Base-by-base conservation (phyloP, 2,329 filamentous ascomycete genomes). In the Fusarium chaquense region DNA sequence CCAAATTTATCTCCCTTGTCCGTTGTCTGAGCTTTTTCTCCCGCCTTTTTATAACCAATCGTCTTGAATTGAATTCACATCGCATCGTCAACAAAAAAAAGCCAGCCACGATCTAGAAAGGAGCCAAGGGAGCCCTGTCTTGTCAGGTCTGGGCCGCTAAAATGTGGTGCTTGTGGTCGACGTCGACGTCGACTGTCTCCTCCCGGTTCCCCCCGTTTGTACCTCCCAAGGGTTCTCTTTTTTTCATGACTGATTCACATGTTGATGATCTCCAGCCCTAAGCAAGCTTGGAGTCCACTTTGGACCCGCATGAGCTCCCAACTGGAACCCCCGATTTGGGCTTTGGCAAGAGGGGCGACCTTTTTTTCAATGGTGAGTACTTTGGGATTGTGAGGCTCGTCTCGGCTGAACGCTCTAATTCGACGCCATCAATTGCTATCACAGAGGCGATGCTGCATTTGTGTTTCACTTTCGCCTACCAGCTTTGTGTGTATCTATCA, bases 241-340 rank as follows among this genome's bases (percentile, higher is more conserved):
- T 51, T 40, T 22, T 20, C 13, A 20, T 26, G 33, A 52, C 49
- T 69, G 70, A 67, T 74, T 74, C 72, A 74, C 72, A 74, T 74
- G 72, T 74, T 61, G 72, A 74, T 73, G 72, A 74, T 74, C 70
- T 74, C 70, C 72, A 74, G 72, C 70, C 72, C 67, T 70, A 74
- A 57, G 43, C 66, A 51, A 56, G 47, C 56, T 61, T 50, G 58
- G 43, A 64, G 52, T n/a, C 69, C 64, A 62, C 60, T 52, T 51
- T 57, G 65, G 70, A 70, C 70, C 69, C 63, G 57, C 58, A 70
- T 56, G 66, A 59, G 58, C 71, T 67, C 60, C 49, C 65, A 71
- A 62, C 65, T 72, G 62, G 67, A 71, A 55, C 49, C 60, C 38
- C 67, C 62, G 60, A 69, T 56, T 61, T 55, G 36, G 24, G 38